Percentiles rank a stretch among this genome's conserved stretches.
Conservation (phyloP, 352 stramenopile genomes). For the Peronosclerospora sorghi region DNA sequence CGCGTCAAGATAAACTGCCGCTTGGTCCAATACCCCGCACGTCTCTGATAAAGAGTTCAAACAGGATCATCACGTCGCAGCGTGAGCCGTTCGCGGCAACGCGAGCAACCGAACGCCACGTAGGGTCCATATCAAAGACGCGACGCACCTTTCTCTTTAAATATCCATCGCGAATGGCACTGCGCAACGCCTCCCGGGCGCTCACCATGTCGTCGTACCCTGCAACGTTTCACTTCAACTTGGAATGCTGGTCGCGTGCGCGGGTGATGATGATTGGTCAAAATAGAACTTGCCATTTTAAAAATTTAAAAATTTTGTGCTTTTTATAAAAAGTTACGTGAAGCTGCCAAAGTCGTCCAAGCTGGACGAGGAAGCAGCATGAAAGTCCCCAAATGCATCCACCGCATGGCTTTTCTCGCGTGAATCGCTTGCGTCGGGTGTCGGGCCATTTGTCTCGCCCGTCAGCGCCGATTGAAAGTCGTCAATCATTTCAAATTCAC, state of each 20-base stretch:
- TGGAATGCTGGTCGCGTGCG: no score
- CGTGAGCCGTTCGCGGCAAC: no score
- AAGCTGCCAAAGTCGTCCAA: constrained; percentile 15
- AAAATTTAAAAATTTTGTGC: no score
- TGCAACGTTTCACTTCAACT: constrained; percentile 23
- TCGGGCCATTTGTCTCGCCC: background rate
- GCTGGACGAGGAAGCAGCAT: constrained; percentile 8
- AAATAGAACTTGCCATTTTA: constrained; percentile 1
- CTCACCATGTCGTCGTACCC: constrained; percentile 45
- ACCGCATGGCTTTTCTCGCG: background rate
- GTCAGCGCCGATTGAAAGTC: constrained; percentile 14
- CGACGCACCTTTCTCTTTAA: constrained; percentile 50
- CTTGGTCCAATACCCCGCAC: constrained; percentile 73
- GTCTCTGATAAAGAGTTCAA: constrained; percentile 19
- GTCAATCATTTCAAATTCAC: constrained; percentile 12
- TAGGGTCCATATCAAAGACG: no score
- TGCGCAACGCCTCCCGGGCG: constrained; percentile 39
- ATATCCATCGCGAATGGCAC: constrained; percentile 41
- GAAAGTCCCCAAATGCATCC: constrained; percentile 13
- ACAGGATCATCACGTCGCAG: no score
- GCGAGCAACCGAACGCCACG: no score
- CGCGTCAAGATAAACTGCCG: constrained; percentile 65
- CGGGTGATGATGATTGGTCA: no score
- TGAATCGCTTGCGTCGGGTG: constrained; percentile 2
- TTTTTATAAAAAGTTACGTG: constrained; percentile 15